These are phyloP conservation scores for Falciphora oryzae DNA, from an alignment of 2,329 filamentous ascomycete species.

Conservation along the genomic window DNA sequence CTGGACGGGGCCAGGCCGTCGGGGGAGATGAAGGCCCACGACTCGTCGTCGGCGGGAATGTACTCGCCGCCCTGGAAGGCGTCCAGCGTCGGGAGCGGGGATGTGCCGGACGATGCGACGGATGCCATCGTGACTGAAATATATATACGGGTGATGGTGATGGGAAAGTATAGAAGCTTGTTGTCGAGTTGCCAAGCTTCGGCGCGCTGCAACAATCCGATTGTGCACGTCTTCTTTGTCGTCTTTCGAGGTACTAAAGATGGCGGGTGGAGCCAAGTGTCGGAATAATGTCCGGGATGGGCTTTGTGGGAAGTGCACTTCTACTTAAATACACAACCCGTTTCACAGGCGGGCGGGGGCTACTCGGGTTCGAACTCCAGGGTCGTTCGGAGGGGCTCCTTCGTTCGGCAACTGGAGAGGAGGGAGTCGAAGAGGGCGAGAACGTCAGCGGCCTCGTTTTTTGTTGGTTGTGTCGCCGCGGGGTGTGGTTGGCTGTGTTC, in stretches of 20 bases:
- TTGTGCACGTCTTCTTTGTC: too few species aligned
- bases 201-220: too few species aligned
- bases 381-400: too few species aligned
- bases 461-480: not conserved
- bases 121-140: constrained; percentile 31
- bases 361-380: not conserved
- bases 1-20: constrained; percentile 22
- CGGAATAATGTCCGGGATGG: not conserved
- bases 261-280: not conserved
- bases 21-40: constrained; percentile 39
- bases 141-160: too few species aligned
- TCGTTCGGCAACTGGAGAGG: not conserved
- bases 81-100: constrained; percentile 35
- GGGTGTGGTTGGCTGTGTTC: not conserved
- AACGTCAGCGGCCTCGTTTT: not conserved
- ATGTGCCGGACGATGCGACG: constrained; percentile 31
- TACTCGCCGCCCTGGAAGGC: constrained; percentile 25
- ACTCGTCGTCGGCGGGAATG: constrained; percentile 31
- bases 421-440: not conserved
- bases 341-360: not conserved
- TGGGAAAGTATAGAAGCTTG: too few species aligned
- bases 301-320: not conserved
- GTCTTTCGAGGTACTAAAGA: not conserved
- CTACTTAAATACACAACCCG: not conserved
- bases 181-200: too few species aligned